Conservation (phyloP, 805 yeast genomes). For the Saturnispora mendoncae region DNA sequence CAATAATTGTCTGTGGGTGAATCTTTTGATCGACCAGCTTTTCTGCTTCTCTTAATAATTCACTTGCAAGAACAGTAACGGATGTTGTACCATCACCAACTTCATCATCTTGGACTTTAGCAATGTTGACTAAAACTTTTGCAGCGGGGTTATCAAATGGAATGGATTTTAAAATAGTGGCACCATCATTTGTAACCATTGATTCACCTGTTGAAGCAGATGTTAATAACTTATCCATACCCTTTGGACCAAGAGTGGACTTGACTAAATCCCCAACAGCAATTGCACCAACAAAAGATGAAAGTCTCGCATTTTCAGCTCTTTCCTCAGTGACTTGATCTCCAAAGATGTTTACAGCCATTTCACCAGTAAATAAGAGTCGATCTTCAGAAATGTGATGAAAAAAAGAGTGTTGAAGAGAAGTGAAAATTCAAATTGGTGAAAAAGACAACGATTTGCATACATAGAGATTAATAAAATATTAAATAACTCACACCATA, state of each 20-base stretch:
- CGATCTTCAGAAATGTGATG: not conserved
- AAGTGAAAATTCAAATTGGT: too few species aligned
- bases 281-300: conserved; percentile 96
- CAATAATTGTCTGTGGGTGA: conserved; percentile 96
- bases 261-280: conserved; percentile 98
- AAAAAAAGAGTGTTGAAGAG: too few species aligned
- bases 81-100: conserved; percentile 99
- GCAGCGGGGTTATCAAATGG: conserved; percentile 99
- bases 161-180: conserved; percentile 82
- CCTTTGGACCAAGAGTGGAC: conserved; percentile 93
- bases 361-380: conserved; percentile 6
- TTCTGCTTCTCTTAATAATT: conserved; percentile 92
- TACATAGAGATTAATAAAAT: too few species aligned
- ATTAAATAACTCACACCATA: too few species aligned
- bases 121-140: conserved; percentile 84
- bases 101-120: conserved; percentile 95
- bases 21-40: conserved; percentile 83
- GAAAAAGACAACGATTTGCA: too few species aligned
- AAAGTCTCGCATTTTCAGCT: conserved; percentile 95
- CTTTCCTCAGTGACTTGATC: conserved; percentile 97
- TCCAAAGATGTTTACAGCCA: conserved; percentile 90
- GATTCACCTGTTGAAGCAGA: conserved; percentile 73
- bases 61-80: conserved; percentile 91
- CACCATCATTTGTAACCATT: conserved; percentile 94
- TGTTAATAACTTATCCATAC: conserved; percentile 93